Base-by-base conservation (phyloP, 148 eudicot species). In the Chenopodium suecicum region DNA sequence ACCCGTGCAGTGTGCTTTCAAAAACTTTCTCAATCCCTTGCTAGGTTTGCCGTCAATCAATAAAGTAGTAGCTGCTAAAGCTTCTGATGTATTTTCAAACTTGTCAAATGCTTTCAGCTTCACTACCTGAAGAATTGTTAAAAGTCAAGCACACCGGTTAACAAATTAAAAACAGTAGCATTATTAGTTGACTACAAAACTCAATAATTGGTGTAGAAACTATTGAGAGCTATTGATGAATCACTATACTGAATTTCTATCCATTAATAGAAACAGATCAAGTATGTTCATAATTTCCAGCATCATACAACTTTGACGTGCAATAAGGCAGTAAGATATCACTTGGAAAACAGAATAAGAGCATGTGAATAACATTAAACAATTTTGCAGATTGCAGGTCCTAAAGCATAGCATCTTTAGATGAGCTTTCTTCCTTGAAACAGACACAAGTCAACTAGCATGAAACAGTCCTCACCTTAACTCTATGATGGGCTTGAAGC, bases 11-110 rank as follows among this genome's bases (percentile, higher is more conserved):
- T 94, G 99, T 64, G 94, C 83, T 62, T 91, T 86, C 88, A 94
- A 79, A 80, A 96, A 96, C 81, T 96, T 96, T 29, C 95, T 89
- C 60, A 96, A 85, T 32, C 94, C 98, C 87, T 92, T 94, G 84
- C 93, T 94, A 62, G 97, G 91, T 85, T 96, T 96, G 89, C 99
- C 88, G 7, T 96, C 99, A 62, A 88, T 89, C 86, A 94, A 84
- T 56, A 91, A 77, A 20, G 94, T 91, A 34, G 98, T 88, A 48
- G 92, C 92, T 32, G 97, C 84, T 82, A 94, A 82, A 54, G 99
- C 99, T 65, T 94, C 99, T 56, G 98, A 83, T 4, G 94, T 96
- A 77, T 96, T 96, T 81, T 96, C 99, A 86, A 94, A 96, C 89
- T 94, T 96, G 76, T 93, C 92, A 70, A 96, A 96, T 66, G 99